Evolutionary conservation across 495 filamentous ascomycete species (phyloP).

Genomic region (Xylaria flabelliformis): DNA sequence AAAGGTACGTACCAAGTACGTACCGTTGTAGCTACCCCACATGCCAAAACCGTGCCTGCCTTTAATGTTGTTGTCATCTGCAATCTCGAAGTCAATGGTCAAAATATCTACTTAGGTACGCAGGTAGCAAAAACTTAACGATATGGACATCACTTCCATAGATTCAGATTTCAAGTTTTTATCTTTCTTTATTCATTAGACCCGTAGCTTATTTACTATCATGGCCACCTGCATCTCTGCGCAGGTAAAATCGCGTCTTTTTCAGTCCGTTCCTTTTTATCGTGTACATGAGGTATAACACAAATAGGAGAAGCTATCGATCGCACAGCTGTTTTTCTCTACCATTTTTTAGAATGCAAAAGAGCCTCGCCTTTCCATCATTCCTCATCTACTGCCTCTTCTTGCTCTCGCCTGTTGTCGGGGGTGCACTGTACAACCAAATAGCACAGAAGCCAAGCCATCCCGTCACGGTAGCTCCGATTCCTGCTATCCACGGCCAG

Average conservation of each 20-base stretch:
- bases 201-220: slow-evolving; percentile 13
- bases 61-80: not conserved
- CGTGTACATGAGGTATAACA: slow-evolving; percentile 21
- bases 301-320: slow-evolving; percentile 18
- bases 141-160: not conserved
- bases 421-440: slow-evolving; percentile 87
- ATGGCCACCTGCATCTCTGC: not conserved
- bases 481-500: slow-evolving; percentile 94
- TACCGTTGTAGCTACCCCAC: not conserved
- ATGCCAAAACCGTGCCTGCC: not conserved
- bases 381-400: slow-evolving; percentile 67
- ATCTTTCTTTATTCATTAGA: slow-evolving; percentile 23
- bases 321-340: slow-evolving; percentile 19
- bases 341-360: not conserved
- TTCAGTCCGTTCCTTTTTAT: slow-evolving; percentile 11
- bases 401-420: slow-evolving; percentile 60
- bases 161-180: not conserved
- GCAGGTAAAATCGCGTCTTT: slow-evolving; percentile 13
- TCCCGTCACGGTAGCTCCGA: slow-evolving; percentile 80
- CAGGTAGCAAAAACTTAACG: not conserved
- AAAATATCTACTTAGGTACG: no score
- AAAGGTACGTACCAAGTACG: not conserved
- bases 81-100: not conserved
- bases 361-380: not conserved
- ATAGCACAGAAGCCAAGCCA: slow-evolving; percentile 85